Conservation (phyloP, 352 stramenopile genomes). For the Thraustochytrium striatum region DNA sequence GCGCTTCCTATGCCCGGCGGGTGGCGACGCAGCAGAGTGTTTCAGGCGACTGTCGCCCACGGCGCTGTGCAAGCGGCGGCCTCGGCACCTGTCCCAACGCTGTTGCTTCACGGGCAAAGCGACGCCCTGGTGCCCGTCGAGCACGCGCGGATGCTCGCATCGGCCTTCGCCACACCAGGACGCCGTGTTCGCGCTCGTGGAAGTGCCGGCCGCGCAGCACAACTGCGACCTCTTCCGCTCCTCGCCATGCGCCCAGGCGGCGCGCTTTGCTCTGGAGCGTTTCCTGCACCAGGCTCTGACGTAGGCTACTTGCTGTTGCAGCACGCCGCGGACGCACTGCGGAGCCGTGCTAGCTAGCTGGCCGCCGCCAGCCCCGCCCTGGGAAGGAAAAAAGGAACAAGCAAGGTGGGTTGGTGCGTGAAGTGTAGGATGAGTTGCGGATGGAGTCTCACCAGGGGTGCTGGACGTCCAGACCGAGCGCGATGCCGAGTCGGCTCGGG, state of each 20-base stretch:
- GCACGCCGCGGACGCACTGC: no score
- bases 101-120: background rate
- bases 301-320: no score
- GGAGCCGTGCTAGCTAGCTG: no score
- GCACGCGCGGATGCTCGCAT: background rate
- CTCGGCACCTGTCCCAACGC: background rate
- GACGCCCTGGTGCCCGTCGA: background rate
- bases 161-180: background rate
- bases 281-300: no score
- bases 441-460: no score
- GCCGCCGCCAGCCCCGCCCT: no score
- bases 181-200: background rate
- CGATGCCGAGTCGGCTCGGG: no score
- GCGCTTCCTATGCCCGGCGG: background rate
- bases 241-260: background rate
- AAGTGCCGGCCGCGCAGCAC: background rate
- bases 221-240: background rate
- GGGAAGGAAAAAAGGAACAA: no score
- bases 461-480: no score
- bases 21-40: background rate
- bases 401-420: no score
- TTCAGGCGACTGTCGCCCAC: background rate
- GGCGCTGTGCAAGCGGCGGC: background rate
- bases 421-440: no score
- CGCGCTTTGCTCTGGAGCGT: background rate